Evolutionary conservation across 371 early-diverging fungal species (phyloP).

Genomic region (Lichtheimia ornata): DNA sequence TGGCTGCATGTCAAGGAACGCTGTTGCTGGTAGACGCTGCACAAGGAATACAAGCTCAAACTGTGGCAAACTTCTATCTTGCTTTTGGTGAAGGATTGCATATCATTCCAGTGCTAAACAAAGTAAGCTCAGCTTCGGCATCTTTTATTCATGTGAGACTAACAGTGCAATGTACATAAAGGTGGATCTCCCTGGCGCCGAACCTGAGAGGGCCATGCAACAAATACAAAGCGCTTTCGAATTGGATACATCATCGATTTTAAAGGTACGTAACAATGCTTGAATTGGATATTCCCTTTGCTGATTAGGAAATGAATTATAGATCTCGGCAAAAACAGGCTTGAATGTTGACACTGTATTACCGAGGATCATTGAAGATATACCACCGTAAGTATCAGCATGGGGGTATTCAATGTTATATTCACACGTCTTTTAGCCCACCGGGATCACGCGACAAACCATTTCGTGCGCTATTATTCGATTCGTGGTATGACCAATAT

Average conservation of each 20-base stretch:
- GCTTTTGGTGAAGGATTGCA: constrained; percentile 87
- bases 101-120: constrained; percentile 94
- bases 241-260: constrained; percentile 61
- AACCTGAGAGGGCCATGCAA: constrained; percentile 70
- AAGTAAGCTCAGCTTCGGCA: constrained; percentile 42
- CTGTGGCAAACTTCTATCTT: constrained; percentile 94
- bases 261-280: constrained; percentile 26
- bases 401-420: not conserved
- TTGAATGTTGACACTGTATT: constrained; percentile 78
- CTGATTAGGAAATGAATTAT: constrained; percentile 4
- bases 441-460: constrained; percentile 62
- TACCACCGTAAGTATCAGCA: constrained; percentile 62
- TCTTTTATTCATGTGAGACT: not conserved
- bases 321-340: constrained; percentile 92
- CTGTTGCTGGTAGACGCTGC: constrained; percentile 88
- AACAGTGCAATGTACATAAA: constrained; percentile 8
- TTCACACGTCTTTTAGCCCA: constrained; percentile 42
- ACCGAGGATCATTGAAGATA: constrained; percentile 74
- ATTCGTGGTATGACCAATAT: constrained; percentile 96
- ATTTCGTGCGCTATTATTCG: constrained; percentile 88
- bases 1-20: constrained; percentile 91
- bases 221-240: constrained; percentile 92
- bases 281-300: not conserved
- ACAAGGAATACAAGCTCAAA: constrained; percentile 94
- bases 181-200: constrained; percentile 91